These are phyloP conservation scores for Abelmoschus esculentus DNA, from an alignment of 345 rosid species.

Conservation along the genomic window DNA sequence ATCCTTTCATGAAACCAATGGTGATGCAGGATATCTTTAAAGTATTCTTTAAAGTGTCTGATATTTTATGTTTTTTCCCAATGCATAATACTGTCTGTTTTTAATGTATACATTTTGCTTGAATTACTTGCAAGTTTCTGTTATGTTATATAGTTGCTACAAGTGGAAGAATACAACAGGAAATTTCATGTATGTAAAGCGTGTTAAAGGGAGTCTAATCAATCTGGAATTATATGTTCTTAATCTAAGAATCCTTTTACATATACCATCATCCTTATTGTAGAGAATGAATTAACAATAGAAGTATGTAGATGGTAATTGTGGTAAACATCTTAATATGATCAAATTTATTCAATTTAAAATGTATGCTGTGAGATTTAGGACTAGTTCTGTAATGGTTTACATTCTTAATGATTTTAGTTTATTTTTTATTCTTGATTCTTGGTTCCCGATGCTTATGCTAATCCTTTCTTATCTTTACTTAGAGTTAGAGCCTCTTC, in stretches of 20 bases:
- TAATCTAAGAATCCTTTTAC: not conserved
- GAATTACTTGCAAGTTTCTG: not conserved
- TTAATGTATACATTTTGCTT: not conserved
- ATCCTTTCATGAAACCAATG: not conserved
- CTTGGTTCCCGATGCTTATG: not conserved
- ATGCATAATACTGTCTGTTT: not conserved
- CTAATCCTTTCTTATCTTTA: constrained; percentile 24
- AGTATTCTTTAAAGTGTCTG: not conserved
- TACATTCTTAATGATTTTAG: not conserved
- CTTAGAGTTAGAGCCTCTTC: constrained; percentile 69
- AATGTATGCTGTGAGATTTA: not conserved
- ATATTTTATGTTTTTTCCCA: not conserved
- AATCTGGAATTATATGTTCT: not conserved
- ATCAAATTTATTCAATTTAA: not conserved
- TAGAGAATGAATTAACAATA: not conserved
- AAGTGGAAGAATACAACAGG: not conserved
- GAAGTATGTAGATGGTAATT: not conserved
- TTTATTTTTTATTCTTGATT: too few relatives aligned
- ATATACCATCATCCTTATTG: not conserved
- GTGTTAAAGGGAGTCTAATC: not conserved
- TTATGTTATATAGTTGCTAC: not conserved
- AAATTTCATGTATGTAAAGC: not conserved
- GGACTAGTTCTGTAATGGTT: not conserved
- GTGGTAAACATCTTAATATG: not conserved
- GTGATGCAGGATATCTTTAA: too few relatives aligned